Evolutionary conservation across 2,329 filamentous ascomycete genomes (phyloP).

Genomic region (Colletotrichum australisinense): DNA sequence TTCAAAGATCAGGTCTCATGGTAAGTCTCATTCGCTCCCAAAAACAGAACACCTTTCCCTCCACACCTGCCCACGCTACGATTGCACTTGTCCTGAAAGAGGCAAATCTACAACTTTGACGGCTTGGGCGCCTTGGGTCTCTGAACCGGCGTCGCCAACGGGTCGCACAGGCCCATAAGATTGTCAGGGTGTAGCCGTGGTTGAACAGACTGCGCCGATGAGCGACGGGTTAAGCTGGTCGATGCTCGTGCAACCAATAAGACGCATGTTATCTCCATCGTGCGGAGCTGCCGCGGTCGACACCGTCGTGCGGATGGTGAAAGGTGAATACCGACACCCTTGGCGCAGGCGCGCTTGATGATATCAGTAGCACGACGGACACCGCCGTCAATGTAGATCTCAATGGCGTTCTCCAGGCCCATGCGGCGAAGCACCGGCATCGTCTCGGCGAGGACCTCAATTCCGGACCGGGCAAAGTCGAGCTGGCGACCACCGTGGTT

Average conservation of each 20-base stretch:
- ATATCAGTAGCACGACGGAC: constrained; percentile 93
- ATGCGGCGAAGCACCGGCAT: constrained; percentile 85
- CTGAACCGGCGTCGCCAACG: constrained; percentile 63
- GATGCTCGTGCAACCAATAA: constrained; percentile 83
- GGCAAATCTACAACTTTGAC: constrained; percentile 58
- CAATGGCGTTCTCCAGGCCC: constrained; percentile 80
- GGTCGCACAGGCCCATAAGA: constrained; percentile 60
- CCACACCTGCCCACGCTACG: neutral
- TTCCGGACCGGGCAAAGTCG: constrained; percentile 87
- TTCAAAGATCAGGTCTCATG: constrained; percentile 10
- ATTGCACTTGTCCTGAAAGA: too few species aligned
- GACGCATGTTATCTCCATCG: constrained; percentile 98
- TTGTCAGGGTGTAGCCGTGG: constrained; percentile 64
- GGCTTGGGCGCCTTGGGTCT: constrained; percentile 50
- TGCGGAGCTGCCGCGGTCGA: constrained; percentile 90
- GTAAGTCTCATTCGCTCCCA: constrained; percentile 4
- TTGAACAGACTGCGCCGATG: constrained; percentile 79
- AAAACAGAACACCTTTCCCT: neutral
- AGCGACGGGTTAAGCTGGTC: constrained; percentile 84
- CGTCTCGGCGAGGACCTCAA: constrained; percentile 93
- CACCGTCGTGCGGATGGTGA: too few species aligned
- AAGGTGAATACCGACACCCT: constrained; percentile 92
- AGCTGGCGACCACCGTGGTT: constrained; percentile 97
- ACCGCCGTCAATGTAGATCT: constrained; percentile 92
- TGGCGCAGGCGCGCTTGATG: constrained; percentile 94